phyloP scores from a whole-genome alignment of 2,329 filamentous ascomycete species.

The Sporothrix sp. region DNA sequence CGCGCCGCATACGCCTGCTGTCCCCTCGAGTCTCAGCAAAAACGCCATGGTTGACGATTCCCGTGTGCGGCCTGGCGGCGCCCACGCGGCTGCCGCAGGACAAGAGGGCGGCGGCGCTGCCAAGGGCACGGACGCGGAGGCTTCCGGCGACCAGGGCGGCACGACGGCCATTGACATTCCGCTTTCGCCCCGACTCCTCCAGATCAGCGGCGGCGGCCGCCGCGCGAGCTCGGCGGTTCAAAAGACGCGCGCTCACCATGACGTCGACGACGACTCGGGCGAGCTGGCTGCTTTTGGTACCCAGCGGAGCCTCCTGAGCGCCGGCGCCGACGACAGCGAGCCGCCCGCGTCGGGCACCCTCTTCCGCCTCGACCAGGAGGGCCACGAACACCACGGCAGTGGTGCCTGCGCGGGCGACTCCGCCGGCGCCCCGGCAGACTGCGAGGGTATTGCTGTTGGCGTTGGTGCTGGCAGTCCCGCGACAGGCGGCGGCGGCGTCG shows the following conservation, averaged over 20 bases:
- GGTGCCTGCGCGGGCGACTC: not conserved
- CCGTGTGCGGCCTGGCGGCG: slow-evolving; percentile 21
- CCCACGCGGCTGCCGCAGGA: not conserved
- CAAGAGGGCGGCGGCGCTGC: not conserved
- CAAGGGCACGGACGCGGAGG: slow-evolving; percentile 16
- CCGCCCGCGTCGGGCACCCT: slow-evolving; percentile 56
- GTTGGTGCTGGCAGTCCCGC: not conserved
- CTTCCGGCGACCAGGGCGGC: slow-evolving; percentile 36
- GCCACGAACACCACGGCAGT: slow-evolving; percentile 22
- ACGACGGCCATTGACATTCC: slow-evolving; percentile 65
- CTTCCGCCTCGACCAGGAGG: slow-evolving; percentile 37
- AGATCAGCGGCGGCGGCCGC: slow-evolving; percentile 30
- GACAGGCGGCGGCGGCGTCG: not conserved
- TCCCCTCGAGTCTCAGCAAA: slow-evolving; percentile 86
- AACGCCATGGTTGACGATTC: slow-evolving; percentile 79
- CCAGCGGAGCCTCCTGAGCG: slow-evolving; percentile 57
- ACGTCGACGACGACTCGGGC: slow-evolving; percentile 46
- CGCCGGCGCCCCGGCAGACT: not conserved
- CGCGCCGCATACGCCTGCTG: slow-evolving; percentile 87
- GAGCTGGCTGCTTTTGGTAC: slow-evolving; percentile 48
- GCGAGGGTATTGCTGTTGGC: not conserved
- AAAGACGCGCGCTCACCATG: slow-evolving; percentile 40
- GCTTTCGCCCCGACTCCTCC: slow-evolving; percentile 51
- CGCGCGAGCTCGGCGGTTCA: slow-evolving; percentile 63
- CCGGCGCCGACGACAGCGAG: slow-evolving; percentile 55